These are phyloP conservation scores for Beta lomatogona DNA, from an alignment of 179 eudicot genomes.

Conservation along the genomic window DNA sequence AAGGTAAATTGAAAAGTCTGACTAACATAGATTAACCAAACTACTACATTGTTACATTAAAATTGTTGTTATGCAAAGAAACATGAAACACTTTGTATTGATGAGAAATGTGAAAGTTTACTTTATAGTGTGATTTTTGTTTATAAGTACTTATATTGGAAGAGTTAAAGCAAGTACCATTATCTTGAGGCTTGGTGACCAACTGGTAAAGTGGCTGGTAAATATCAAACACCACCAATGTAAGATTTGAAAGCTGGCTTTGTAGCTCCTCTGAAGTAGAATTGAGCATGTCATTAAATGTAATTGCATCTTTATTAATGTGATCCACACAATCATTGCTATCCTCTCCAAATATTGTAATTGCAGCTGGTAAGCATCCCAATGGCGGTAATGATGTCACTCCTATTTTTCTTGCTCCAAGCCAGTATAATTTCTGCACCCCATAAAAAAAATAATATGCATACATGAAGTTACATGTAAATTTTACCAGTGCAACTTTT, in stretches of 20 bases:
- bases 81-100: no score
- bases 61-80: not conserved
- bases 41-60: no score
- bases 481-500: no score
- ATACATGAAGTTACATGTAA: not conserved
- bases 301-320: constrained; percentile 64
- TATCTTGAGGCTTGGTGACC: constrained; percentile 61
- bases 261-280: constrained; percentile 59
- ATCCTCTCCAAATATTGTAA: constrained; percentile 71
- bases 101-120: no score
- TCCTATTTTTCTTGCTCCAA: constrained; percentile 93
- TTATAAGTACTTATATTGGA: not conserved
- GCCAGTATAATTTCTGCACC: constrained; percentile 61
- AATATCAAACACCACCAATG: constrained; percentile 75
- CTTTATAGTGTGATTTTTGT: no score
- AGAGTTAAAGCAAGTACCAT: constrained; percentile 45
- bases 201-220: constrained; percentile 74
- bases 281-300: constrained; percentile 81
- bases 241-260: constrained; percentile 53
- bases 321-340: constrained; percentile 67
- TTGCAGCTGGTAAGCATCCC: constrained; percentile 92
- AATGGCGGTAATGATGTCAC: constrained; percentile 88
- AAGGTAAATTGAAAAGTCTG: no score
- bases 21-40: no score
- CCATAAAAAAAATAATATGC: not conserved